Base-by-base conservation (phyloP, 805 yeast species). In the Hanseniaspora occidentalis region DNA sequence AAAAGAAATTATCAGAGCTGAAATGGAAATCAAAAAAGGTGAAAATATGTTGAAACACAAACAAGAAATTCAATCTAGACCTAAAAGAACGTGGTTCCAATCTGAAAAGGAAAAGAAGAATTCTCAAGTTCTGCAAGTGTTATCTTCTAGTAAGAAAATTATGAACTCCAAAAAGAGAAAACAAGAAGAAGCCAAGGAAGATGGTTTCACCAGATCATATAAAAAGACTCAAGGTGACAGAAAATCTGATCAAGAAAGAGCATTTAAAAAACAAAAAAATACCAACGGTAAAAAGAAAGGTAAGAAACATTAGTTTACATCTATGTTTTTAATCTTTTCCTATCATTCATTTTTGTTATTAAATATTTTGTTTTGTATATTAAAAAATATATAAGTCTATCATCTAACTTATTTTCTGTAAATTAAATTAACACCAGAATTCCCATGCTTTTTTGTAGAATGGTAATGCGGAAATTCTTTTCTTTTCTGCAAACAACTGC, bases 61-160 rank as follows among this genome's bases (percentile, higher is more conserved):
- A 49, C 73, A 73, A 40, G 97, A 92, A 61, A 92, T 92, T 54
- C 71, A 75, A 48, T 66, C 95, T 1, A 74, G 96, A 54, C 97
- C 98, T 25, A 85, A 75, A 61, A 77, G 99, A 65, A 92, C 98
- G 0, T 92, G 99, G 99, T 89, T 92, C 60, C 89, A 84, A 62
- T 67, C 61, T 39, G 69, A 55, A 42, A 54, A 60, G 38, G 74
- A 70, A 25, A 64, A 67, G 51, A 58, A 63, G 35, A 52, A 64
- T 50, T 50, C 64, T 45, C 58, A 60, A 53, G 57, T 53, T 22
- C 39, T 57, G 27, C 54, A 55, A 50, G 61, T 58, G 3, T 54
- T 64, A 33, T 67, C 73, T 43, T 69, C 65, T 41, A 77, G 75
- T 41, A 73, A 75, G 53, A 71, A 70, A 50, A 46, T 44, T 21